Evolutionary conservation across 768 basidiomycete genomes (phyloP), one percentile per base, ranked within the genome.

Genomic region (Leucogyrophana mollusca): DNA sequence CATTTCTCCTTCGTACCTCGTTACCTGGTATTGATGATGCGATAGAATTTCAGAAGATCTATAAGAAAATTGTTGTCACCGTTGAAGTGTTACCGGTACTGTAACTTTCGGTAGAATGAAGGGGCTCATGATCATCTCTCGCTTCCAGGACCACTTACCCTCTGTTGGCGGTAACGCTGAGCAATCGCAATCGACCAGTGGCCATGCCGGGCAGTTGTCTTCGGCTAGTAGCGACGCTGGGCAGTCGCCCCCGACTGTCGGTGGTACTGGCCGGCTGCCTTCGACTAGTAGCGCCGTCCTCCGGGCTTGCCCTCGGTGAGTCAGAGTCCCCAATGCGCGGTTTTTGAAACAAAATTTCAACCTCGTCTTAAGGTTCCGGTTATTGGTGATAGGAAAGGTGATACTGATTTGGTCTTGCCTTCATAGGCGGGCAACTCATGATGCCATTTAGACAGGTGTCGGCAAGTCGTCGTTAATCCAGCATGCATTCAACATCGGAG

Each of bases 351-450:
- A 18, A 14, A 9, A 9, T 27, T 27, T 14, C 16, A 5, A 9
- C 24, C 14, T 7, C 2, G 20, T 22, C n/a, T 4, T n/a, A 24
- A 49, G 43, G 18, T 45, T 45, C 30, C 36, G 43, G 11, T 42
- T 49, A 18, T 36, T 49, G 7, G 36, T 49, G 11, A 49, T 49
- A 33, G 48, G 48, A 13, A 49, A 49, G 35, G 48, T 49, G 27
- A 30, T 7, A 13, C 33, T 7, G 47, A 11, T 21, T 9, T 22
- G 11, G 14, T 17, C 14, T 24, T 32, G 7, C n/a, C 14, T 33
- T n/a, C 18, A 34, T 27, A 9, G 4, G 17, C 18, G 22, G 22
- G 32, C 23, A 1, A 11, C 13, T 44, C 16, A 34, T 30, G 20
- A 45, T 18, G 13, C 22, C 9, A 8, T 30, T 49, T 24, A 49